A percentile compares a stretch with the other conserved stretches of the same genome.
These are phyloP conservation scores for Tripterygium wilfordii DNA, from an alignment of 177 flowering plant genomes.

Conservation along the genomic window DNA sequence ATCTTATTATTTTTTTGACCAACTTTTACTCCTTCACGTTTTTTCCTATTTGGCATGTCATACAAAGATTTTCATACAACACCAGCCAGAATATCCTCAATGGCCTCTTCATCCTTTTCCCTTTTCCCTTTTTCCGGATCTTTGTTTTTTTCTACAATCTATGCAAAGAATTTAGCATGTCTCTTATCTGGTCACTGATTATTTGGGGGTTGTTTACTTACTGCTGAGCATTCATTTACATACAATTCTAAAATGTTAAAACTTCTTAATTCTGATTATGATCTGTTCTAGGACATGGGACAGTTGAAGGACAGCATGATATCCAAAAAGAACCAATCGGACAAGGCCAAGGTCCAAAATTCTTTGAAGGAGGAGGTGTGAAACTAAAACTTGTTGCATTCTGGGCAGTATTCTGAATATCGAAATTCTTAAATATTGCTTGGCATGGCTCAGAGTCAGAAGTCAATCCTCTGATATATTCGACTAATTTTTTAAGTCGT, in stretches of 20 bases:
- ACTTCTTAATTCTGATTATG: constrained; percentile 7
- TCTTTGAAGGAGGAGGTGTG: constrained; percentile 83
- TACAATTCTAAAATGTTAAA: neutral
- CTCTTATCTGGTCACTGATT: too few species aligned
- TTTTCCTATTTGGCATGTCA: constrained; percentile 1
- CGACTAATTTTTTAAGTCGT: constrained; percentile 3
- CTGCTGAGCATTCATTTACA: neutral
- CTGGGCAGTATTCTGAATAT: too few species aligned
- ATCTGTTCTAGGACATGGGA: constrained; percentile 42
- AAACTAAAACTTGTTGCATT: too few species aligned
- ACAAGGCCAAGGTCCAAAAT: constrained; percentile 33
- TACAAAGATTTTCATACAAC: neutral
- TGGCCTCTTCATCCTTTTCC: neutral
- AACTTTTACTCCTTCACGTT: neutral
- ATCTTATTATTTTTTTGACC: neutral
- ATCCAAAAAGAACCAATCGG: constrained; percentile 33
- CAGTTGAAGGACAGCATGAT: constrained; percentile 17
- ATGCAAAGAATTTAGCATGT: too few species aligned
- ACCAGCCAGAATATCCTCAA: neutral
- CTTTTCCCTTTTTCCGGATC: too few species aligned
- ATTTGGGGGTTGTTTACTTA: too few species aligned
- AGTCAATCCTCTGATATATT: too few species aligned
- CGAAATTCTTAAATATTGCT: too few species aligned
- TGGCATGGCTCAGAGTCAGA: too few species aligned
- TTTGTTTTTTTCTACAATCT: too few species aligned